Evolutionary conservation across 768 basidiomycete genomes (phyloP).

Genomic region (Lentinula detonsa): DNA sequence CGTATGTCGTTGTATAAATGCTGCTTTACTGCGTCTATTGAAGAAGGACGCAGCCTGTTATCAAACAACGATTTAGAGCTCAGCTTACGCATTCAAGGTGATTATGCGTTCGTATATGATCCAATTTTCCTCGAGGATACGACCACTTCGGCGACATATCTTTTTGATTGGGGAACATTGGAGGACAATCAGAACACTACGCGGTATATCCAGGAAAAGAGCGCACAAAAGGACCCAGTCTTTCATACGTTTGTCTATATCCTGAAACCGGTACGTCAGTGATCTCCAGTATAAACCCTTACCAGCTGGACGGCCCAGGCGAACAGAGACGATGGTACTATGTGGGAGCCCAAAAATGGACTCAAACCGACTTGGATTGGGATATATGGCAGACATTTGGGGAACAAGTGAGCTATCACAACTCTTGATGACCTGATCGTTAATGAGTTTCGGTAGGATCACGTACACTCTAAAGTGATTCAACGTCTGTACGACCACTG

Average conservation of each 20-base stretch:
- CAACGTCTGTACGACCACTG: slow-evolving; percentile 30
- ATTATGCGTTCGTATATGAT: slow-evolving; percentile 47
- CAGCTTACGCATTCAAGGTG: slow-evolving; percentile 29
- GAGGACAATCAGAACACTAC: slow-evolving; percentile 25
- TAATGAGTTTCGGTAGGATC: not conserved
- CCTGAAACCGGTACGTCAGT: slow-evolving; percentile 16
- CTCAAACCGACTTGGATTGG: slow-evolving; percentile 18
- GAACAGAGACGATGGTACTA: slow-evolving; percentile 43
- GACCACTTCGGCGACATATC: slow-evolving; percentile 25
- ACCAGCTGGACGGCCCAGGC: slow-evolving; percentile 4
- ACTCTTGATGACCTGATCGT: not conserved
- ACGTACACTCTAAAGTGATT: slow-evolving; percentile 25
- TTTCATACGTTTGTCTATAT: slow-evolving; percentile 47
- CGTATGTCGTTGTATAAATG: slow-evolving; percentile 11
- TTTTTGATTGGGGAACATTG: slow-evolving; percentile 48
- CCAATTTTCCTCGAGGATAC: slow-evolving; percentile 49
- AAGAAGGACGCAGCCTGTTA: slow-evolving; percentile 20
- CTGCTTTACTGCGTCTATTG: not conserved
- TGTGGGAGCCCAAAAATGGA: slow-evolving; percentile 45
- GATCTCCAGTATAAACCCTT: slow-evolving; percentile 25
- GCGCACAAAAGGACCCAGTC: slow-evolving; percentile 13
- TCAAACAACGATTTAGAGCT: slow-evolving; percentile 34
- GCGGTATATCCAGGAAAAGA: slow-evolving; percentile 24
- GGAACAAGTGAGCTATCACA: slow-evolving; percentile 22
- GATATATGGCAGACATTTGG: slow-evolving; percentile 34